Evolutionary conservation across 345 rosid species (phyloP).

Genomic region (Populus simonii): DNA sequence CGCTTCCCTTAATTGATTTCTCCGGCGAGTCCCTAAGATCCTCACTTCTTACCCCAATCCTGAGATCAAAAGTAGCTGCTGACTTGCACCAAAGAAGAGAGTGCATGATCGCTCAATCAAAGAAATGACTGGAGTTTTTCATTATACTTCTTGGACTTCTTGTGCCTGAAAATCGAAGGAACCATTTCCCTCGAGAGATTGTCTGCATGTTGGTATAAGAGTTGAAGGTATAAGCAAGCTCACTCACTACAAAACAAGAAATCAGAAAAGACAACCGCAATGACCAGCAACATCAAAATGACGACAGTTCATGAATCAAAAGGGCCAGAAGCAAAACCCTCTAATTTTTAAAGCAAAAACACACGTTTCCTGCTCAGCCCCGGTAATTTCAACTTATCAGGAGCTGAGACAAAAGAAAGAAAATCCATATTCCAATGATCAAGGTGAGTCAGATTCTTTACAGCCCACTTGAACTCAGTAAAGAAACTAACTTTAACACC

Average conservation of each 20-base stretch:
- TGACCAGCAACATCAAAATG: neutral
- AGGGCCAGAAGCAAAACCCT: neutral
- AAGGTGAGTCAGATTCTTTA: neutral
- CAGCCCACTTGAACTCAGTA: neutral
- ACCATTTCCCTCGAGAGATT: slow-evolving; percentile 62
- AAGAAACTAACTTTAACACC: no score
- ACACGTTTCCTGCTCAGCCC: neutral
- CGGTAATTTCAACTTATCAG: neutral
- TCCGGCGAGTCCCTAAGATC: slow-evolving; percentile 61
- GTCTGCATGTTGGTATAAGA: slow-evolving; percentile 69
- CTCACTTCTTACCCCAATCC: slow-evolving; percentile 84
- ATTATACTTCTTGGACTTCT: slow-evolving; percentile 63
- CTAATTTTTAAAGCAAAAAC: neutral
- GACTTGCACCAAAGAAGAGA: neutral
- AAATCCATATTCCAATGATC: neutral
- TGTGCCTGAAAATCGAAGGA: slow-evolving; percentile 66
- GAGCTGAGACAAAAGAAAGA: neutral
- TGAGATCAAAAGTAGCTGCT: slow-evolving; percentile 24
- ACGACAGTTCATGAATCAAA: neutral
- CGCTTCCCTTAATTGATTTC: slow-evolving; percentile 63
- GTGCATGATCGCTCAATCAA: neutral
- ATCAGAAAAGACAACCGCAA: neutral
- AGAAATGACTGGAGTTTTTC: slow-evolving; percentile 7
- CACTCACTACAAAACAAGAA: slow-evolving; percentile 33
- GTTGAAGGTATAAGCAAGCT: slow-evolving; percentile 82